Conservation (phyloP, 1,284 basidiomycete species). For the Paramarasmius palmivorus region DNA sequence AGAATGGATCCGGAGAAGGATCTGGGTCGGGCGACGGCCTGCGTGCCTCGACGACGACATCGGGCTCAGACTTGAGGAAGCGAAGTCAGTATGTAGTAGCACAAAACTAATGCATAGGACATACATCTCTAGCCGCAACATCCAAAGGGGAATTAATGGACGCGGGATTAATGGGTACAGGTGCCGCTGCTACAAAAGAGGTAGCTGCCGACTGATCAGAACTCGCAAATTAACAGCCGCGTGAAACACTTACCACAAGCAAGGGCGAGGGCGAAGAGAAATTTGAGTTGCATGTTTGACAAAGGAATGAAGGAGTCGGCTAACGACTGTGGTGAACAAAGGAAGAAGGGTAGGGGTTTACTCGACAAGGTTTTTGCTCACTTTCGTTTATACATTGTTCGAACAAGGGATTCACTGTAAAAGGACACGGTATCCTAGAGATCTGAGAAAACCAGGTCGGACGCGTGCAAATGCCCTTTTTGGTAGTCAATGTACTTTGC, state of each 20-base stretch:
- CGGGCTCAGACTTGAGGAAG: constrained; percentile 10
- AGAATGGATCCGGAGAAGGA: constrained; percentile 27
- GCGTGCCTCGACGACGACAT: constrained; percentile 9
- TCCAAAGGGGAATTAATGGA: constrained; percentile 24
- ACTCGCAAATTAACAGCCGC: background rate
- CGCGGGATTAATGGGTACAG: constrained; percentile 31
- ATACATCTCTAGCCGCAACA: constrained; percentile 24
- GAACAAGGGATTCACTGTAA: too few species aligned
- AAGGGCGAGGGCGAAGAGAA: constrained; percentile 24
- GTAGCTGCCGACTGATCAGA: background rate
- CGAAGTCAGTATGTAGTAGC: background rate
- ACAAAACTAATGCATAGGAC: constrained; percentile 5
- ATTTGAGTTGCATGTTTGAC: constrained; percentile 28
- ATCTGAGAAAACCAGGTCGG: too few species aligned
- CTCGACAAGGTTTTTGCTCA: too few species aligned
- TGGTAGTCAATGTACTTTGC: too few species aligned
- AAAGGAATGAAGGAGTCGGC: too few species aligned
- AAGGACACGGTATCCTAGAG: too few species aligned
- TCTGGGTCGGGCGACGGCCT: constrained; percentile 24
- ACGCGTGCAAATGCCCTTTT: too few species aligned
- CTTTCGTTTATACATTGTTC: too few species aligned
- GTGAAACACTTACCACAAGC: constrained; percentile 25
- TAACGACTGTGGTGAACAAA: too few species aligned
- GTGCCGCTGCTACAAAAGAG: constrained; percentile 18
- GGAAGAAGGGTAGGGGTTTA: too few species aligned